Conservation (phyloP, 2,329 filamentous ascomycete species). For the Exutisphaerella laricina region DNA sequence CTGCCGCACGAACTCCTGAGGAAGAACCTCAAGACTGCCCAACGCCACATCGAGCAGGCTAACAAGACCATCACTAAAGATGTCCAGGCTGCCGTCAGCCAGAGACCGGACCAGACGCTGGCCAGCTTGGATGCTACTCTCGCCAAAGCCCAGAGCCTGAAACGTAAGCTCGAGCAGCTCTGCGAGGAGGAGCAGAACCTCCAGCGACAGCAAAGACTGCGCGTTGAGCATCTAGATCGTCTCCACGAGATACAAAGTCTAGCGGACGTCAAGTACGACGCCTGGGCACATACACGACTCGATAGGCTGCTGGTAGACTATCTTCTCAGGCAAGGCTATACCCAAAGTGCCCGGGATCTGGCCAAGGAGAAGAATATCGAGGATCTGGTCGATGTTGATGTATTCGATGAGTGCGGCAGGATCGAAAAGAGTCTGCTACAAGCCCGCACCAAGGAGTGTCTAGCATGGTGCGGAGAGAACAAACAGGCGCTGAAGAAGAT, state of each 20-base stretch:
- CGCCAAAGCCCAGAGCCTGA: slow-evolving; percentile 73
- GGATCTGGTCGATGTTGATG: slow-evolving; percentile 80
- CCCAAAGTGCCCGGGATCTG: slow-evolving; percentile 67
- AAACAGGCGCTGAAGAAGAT: slow-evolving; percentile 87
- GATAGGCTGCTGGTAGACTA: slow-evolving; percentile 90
- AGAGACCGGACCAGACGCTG: slow-evolving; percentile 61
- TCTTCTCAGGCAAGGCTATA: slow-evolving; percentile 76
- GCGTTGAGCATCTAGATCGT: slow-evolving; percentile 74
- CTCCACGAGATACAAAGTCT: slow-evolving; percentile 74
- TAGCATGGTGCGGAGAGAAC: slow-evolving; percentile 90
- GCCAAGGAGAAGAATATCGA: slow-evolving; percentile 70
- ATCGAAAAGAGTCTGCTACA: slow-evolving; percentile 66
- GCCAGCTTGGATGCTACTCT: slow-evolving; percentile 80
- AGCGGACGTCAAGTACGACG: slow-evolving; percentile 88
- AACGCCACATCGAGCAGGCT: slow-evolving; percentile 69
- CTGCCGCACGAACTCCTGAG: slow-evolving; percentile 88
- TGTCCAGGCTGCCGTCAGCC: slow-evolving; percentile 49
- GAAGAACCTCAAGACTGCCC: slow-evolving; percentile 86
- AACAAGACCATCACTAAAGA: slow-evolving; percentile 56
- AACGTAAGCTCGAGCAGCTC: slow-evolving; percentile 73
- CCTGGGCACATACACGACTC: slow-evolving; percentile 76
- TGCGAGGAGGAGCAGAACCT: slow-evolving; percentile 75
- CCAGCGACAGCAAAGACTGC: slow-evolving; percentile 67
- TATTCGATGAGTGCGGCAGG: slow-evolving; percentile 74
- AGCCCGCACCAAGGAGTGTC: slow-evolving; percentile 68